Evolutionary conservation across 768 basidiomycete species (phyloP).

Genomic region (Suillus subalutaceus): DNA sequence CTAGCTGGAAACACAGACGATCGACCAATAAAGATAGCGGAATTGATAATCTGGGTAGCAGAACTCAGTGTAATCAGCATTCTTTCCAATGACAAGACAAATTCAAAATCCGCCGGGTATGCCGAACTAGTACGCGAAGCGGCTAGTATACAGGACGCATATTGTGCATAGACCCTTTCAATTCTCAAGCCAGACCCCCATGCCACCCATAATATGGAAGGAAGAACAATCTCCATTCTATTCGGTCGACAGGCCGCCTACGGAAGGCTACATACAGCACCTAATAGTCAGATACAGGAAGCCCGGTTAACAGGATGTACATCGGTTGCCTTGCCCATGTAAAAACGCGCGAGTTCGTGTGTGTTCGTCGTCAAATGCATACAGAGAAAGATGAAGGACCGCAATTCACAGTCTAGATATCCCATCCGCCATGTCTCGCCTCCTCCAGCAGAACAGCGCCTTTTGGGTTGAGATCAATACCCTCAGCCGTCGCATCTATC

Average conservation of each 20-base stretch:
- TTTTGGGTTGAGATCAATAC: conserved; percentile 16
- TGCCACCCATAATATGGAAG: not conserved
- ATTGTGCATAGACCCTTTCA: not conserved
- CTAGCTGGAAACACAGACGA: not conserved
- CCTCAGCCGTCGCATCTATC: conserved; percentile 21
- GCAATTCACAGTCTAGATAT: not conserved
- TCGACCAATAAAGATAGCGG: not conserved
- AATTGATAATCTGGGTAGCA: not conserved
- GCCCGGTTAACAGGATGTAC: not conserved
- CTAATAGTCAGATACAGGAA: not conserved
- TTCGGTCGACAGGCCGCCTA: not conserved
- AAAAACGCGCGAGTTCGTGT: not conserved
- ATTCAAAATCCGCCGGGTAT: too few relatives aligned
- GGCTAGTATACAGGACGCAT: not conserved
- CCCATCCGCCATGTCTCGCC: conserved; percentile 25
- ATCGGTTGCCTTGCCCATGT: not conserved
- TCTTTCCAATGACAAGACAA: too few relatives aligned
- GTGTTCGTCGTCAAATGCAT: not conserved
- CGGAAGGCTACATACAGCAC: not conserved
- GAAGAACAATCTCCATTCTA: not conserved
- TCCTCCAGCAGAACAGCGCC: conserved; percentile 26
- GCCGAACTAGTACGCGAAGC: too few relatives aligned
- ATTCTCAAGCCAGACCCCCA: not conserved
- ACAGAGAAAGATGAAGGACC: not conserved
- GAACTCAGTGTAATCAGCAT: not conserved